A percentile compares a stretch with the other conserved stretches of the same genome.
Evolutionary conservation across 441 rosid species (phyloP).

Genomic region (Gossypium laxum): DNA sequence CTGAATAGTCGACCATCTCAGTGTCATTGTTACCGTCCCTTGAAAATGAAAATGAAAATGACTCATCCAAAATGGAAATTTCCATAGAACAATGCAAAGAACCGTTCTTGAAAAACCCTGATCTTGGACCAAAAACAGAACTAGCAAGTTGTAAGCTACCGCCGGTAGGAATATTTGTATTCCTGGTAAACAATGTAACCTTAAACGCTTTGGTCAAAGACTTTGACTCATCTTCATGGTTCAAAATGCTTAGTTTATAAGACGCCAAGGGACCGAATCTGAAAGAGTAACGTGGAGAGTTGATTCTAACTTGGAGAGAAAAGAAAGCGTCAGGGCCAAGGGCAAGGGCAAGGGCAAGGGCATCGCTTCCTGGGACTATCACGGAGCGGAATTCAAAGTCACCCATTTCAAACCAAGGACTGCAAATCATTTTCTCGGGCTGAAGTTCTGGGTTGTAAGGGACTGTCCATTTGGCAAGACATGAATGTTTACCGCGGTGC

Average conservation of each 20-base stretch:
- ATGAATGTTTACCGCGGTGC: background rate
- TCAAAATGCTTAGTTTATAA: conserved; percentile 70
- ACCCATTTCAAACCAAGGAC: conserved; percentile 74
- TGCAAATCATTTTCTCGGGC: background rate
- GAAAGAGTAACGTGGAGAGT: conserved; percentile 65
- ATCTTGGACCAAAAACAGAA: conserved; percentile 62
- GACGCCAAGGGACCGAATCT: conserved; percentile 96
- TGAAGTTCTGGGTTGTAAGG: background rate
- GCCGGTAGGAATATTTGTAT: conserved; percentile 57
- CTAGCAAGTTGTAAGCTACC: conserved; percentile 77
- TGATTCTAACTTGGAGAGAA: conserved; percentile 74
- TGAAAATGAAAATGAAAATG: conserved; percentile 54
- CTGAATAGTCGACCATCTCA: conserved; percentile 27
- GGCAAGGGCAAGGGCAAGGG: conserved; percentile 38
- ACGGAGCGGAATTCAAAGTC: conserved; percentile 87
- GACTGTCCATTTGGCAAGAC: background rate
- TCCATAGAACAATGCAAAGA: conserved; percentile 68
- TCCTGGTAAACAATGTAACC: conserved; percentile 74
- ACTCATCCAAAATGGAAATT: conserved; percentile 73
- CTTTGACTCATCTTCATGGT: conserved; percentile 58
- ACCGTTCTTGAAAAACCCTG: conserved; percentile 64
- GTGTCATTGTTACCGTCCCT: conserved; percentile 34
- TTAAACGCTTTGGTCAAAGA: conserved; percentile 79
- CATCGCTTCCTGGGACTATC: conserved; percentile 83
- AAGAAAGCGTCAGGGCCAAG: conserved; percentile 71